These are phyloP conservation scores for Pseudocercospora eumusae DNA, from an alignment of 2,329 filamentous ascomycete species.

Conservation along the genomic window DNA sequence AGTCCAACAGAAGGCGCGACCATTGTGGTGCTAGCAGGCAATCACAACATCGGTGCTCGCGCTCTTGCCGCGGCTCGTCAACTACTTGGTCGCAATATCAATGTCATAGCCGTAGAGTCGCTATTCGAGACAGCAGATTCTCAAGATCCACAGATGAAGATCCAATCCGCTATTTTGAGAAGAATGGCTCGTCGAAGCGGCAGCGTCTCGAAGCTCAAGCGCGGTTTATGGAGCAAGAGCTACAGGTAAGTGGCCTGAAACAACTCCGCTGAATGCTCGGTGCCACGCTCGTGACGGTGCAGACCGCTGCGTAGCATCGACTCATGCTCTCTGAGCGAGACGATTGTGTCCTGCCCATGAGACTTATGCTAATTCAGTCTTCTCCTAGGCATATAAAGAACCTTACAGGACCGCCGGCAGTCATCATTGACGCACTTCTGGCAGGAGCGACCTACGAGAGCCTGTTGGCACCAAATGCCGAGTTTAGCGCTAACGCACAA, in stretches of 20 bases:
- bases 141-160: slow-evolving; percentile 74
- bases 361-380: too few relatives aligned
- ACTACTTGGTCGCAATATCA: slow-evolving; percentile 77
- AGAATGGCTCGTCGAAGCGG: slow-evolving; percentile 64
- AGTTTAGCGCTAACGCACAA: slow-evolving; percentile 62
- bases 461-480: slow-evolving; percentile 57
- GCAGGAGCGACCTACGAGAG: slow-evolving; percentile 89
- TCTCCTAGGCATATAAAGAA: slow-evolving; percentile 50
- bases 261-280: too few relatives aligned
- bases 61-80: slow-evolving; percentile 85
- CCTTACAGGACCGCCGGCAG: slow-evolving; percentile 66
- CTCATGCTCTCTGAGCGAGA: too few relatives aligned
- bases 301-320: too few relatives aligned
- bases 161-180: slow-evolving; percentile 80
- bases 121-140: slow-evolving; percentile 81
- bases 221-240: slow-evolving; percentile 58
- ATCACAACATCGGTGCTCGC: slow-evolving; percentile 83
- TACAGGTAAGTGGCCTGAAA: slow-evolving; percentile 33
- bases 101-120: slow-evolving; percentile 79
- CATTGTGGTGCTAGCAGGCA: slow-evolving; percentile 85
- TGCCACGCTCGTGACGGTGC: too few relatives aligned
- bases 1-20: slow-evolving; percentile 51
- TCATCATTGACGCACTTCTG: slow-evolving; percentile 86
- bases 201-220: slow-evolving; percentile 54
- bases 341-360: too few relatives aligned